These are phyloP conservation scores for Vitis hybrid DNA, from an alignment of 177 flowering plant genomes.

Conservation along the genomic window DNA sequence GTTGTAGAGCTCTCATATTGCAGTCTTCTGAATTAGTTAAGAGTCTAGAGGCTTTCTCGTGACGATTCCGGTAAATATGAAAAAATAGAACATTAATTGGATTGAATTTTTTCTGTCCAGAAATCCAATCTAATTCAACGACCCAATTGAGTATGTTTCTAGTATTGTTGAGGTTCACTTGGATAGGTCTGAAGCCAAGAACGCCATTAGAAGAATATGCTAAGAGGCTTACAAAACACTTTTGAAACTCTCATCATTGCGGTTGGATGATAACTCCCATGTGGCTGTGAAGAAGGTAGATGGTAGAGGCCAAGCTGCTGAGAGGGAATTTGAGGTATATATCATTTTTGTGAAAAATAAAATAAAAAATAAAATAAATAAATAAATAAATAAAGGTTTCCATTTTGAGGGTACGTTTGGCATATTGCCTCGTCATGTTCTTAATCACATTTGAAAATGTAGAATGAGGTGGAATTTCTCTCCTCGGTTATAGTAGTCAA, in stretches of 20 bases:
- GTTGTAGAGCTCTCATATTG: conserved; percentile 47
- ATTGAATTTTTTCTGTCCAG: too few relatives aligned
- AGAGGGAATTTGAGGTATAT: conserved; percentile 81
- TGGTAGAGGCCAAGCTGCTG: conserved; percentile 47
- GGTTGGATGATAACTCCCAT: conserved; percentile 40
- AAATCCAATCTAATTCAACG: background rate
- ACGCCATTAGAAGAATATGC: conserved; percentile 82
- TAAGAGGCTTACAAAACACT: conserved; percentile 52
- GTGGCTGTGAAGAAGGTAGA: conserved; percentile 81
- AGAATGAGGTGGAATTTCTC: too few relatives aligned
- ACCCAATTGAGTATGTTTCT: conserved; percentile 6
- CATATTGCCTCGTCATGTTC: too few relatives aligned
- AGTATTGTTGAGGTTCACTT: conserved; percentile 46
- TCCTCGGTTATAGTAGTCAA: too few relatives aligned
- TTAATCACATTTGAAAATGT: too few relatives aligned
- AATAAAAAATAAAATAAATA: too few relatives aligned
- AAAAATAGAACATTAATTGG: too few relatives aligned
- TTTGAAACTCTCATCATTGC: conserved; percentile 40
- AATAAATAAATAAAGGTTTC: too few relatives aligned
- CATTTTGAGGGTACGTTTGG: too few relatives aligned
- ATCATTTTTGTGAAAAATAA: background rate
- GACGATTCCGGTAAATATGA: conserved; percentile 43
- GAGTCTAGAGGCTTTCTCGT: conserved; percentile 40
- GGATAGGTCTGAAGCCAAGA: conserved; percentile 77
- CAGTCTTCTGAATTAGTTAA: conserved; percentile 48